Base-by-base conservation (phyloP, 345 rosid species). In the Turritis glabra region DNA sequence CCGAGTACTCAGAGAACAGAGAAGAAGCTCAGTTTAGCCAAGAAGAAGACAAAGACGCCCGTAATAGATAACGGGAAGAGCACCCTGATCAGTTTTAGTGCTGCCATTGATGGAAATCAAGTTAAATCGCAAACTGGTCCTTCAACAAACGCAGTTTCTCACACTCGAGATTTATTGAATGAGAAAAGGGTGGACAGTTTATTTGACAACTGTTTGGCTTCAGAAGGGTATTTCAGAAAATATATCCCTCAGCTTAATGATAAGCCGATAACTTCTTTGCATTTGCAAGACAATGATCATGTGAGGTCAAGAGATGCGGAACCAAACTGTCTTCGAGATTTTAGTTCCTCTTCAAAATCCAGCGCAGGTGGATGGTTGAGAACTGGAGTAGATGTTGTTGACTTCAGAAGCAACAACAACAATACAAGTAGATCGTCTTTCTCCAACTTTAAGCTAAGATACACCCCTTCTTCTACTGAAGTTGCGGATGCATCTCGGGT, bases 21-120 rank as follows among this genome's bases (percentile, higher is more conserved):
- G 67, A 79, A 61, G 78, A 84, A 74, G 73, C 79, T 71, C 30
- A 48, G 63, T 58, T 66, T 72, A 71, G 77, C 69, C 35, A 84
- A 75, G 79, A 88, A 78, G 84, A 90, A 87, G 82, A 71, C 69
- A 57, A 85, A 86, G 81, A 79, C 75, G 65, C 72, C 73, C 33
- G 78, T 43, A 40, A 66, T 62, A 64, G 81, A 71, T 57, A 83
- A 73, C 59, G 76, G 52, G 51, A 82, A 67, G 59, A 80, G 63
- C 69, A 68, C 82, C 35, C 63, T 50, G 48, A 68, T 77, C 78
- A 65, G 78, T 69, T 69, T 60, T 74, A 68, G 72, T 76, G 66
- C 57, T 61, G 76, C 64, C 69, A 69, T 67, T 27, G 78, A 64
- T 63, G 58, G 71, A 80, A 77, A 80, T 66, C 59, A 59, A 53